Evolutionary conservation across 441 rosid species (phyloP), one percentile per base, ranked within the genome.

Genomic region (Omphalea diandra): DNA sequence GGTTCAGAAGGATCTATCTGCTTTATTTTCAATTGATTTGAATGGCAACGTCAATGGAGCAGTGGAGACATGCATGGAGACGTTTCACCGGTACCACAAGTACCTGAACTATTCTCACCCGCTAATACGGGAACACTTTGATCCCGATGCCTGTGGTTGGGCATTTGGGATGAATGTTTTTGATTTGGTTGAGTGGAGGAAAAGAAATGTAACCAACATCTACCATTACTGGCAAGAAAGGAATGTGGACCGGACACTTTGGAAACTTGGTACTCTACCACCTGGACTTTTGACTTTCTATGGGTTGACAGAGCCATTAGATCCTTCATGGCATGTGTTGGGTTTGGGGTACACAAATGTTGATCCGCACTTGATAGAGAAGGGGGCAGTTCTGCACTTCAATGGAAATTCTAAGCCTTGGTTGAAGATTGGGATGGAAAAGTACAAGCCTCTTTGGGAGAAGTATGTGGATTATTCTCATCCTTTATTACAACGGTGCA

Each of bases 101-200:
- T 85, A 85, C 65, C 66, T 85, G 72, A 85, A 85, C 68, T 85
- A 79, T 50, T 82, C 86, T 22, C 82, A 90, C 73, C 99, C 99
- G 20, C 88, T 94, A 17, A 89, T 94, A 40, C 78, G 96, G 29
- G 83, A 86, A 10, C 90, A 88, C 77, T 95, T 95, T 31, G 97
- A 92, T 74, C 99, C 96, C 7, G 93, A 95, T 63, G 99, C 99
- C 0, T 95, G 99, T 26, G 99, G 97, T 3, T 93, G 98, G 99
- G 99, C 99, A 2, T 92, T 90, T 62, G 99, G 99, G 76, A 95
- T 93, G 97, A 93, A 93, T 36, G 82, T 95, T 40, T 93, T 95
- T 47, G 98, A 95, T 80, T 78, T 95, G 57, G 95, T 86, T n/a
- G 90, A 85, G 66, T 95, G 99, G 99, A 87, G 98, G 74, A 85